Percentiles rank a stretch among this genome's conserved stretches.
phyloP scores from a whole-genome alignment of 2,329 filamentous ascomycete species.

The Fusarium verrucosum region DNA sequence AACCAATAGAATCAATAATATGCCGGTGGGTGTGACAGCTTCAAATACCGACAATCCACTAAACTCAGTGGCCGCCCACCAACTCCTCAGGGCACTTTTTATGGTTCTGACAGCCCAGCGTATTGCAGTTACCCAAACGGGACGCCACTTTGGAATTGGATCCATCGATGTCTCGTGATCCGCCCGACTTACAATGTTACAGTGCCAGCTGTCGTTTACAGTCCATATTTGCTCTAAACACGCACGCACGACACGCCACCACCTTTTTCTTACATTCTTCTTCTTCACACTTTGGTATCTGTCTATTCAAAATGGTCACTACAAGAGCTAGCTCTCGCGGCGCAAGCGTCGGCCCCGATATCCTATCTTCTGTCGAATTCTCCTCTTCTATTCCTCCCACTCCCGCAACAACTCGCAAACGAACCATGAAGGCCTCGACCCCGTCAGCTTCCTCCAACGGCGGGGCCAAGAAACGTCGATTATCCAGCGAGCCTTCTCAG shows the following conservation, averaged over 20 bases:
- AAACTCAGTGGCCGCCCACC: background rate
- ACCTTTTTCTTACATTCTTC: background rate
- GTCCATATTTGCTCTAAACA: background rate
- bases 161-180: slow-evolving; percentile 22
- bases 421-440: slow-evolving; percentile 15
- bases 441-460: slow-evolving; percentile 8
- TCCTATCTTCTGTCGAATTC: slow-evolving; percentile 14
- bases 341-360: slow-evolving; percentile 42
- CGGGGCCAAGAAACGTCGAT: slow-evolving; percentile 25
- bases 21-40: background rate
- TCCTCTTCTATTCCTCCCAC: slow-evolving; percentile 14
- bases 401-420: slow-evolving; percentile 29
- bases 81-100: slow-evolving; percentile 2
- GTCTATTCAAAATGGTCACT: slow-evolving; percentile 48
- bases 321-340: slow-evolving; percentile 51
- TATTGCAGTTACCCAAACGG: slow-evolving; percentile 10
- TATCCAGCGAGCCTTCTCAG: background rate
- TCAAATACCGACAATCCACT: slow-evolving; percentile 21
- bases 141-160: slow-evolving; percentile 1
- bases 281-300: background rate
- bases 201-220: background rate
- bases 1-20: background rate
- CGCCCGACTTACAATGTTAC: background rate
- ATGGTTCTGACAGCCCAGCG: slow-evolving; percentile 5
- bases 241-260: no score